These are phyloP conservation scores for Chalara sp. DNA, from an alignment of 2,329 filamentous ascomycete species.

Conservation along the genomic window DNA sequence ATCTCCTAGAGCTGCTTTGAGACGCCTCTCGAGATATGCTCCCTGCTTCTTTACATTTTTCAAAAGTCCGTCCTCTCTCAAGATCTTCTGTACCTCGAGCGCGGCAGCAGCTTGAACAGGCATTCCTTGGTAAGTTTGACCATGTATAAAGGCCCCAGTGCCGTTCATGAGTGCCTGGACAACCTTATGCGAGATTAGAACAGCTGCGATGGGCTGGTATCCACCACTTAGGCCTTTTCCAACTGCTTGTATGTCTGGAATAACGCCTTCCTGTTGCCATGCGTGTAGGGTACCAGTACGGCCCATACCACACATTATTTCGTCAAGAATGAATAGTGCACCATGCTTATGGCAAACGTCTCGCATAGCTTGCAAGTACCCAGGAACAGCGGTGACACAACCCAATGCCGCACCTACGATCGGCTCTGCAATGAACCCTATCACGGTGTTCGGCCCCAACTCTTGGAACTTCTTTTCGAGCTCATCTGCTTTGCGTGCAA, in stretches of 20 bases:
- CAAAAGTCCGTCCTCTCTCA: slow-evolving; percentile 50
- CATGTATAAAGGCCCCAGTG: slow-evolving; percentile 25
- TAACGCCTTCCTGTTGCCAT: slow-evolving; percentile 44
- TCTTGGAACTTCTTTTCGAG: slow-evolving; percentile 55
- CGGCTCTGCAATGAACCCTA: slow-evolving; percentile 61
- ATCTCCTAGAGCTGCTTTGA: slow-evolving; percentile 35
- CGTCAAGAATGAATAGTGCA: slow-evolving; percentile 70
- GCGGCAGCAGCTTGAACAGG: slow-evolving; percentile 54
- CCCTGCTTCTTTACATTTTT: slow-evolving; percentile 52
- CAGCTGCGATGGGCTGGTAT: slow-evolving; percentile 52
- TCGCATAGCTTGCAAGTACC: slow-evolving; percentile 65
- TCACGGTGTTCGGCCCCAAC: slow-evolving; percentile 55
- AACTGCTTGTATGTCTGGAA: slow-evolving; percentile 59
- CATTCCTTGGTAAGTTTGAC: slow-evolving; percentile 53
- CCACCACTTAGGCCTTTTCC: slow-evolving; percentile 63
- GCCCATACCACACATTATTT: slow-evolving; percentile 58
- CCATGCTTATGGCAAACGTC: slow-evolving; percentile 64
- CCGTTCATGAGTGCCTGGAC: slow-evolving; percentile 31
- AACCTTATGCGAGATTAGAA: slow-evolving; percentile 48
- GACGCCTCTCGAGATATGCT: slow-evolving; percentile 33
- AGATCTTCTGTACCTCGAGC: slow-evolving; percentile 54
- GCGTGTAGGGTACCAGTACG: slow-evolving; percentile 46
- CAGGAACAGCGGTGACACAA: slow-evolving; percentile 57
- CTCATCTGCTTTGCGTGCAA: slow-evolving; percentile 50
- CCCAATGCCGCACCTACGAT: slow-evolving; percentile 61